Conservation (phyloP, 2,329 filamentous ascomycete genomes). For the Xylaria sp. region DNA sequence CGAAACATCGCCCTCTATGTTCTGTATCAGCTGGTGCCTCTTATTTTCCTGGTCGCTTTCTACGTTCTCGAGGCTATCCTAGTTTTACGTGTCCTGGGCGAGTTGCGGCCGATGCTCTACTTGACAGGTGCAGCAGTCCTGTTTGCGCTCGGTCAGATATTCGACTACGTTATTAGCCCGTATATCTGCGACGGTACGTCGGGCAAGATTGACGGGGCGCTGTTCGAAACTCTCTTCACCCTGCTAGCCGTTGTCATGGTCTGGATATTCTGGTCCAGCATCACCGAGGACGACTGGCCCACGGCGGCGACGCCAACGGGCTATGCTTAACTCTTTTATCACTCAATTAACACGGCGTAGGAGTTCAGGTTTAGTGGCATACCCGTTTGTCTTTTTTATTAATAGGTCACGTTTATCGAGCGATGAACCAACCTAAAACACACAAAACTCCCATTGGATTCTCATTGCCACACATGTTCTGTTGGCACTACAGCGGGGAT, state of each 20-base stretch:
- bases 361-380: conserved; percentile 49
- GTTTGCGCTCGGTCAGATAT: conserved; percentile 93
- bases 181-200: conserved; percentile 86
- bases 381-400: conserved; percentile 48
- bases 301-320: conserved; percentile 53
- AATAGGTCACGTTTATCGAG: conserved; percentile 35
- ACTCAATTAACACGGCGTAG: conserved; percentile 46
- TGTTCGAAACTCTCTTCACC: conserved; percentile 95
- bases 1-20: conserved; percentile 90
- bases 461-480: conserved; percentile 36
- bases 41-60: conserved; percentile 89
- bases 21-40: conserved; percentile 87
- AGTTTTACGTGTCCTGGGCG: conserved; percentile 86
- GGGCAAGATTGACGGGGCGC: conserved; percentile 89
- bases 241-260: conserved; percentile 82
- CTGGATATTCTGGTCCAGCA: conserved; percentile 98
- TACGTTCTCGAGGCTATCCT: conserved; percentile 85
- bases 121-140: conserved; percentile 77
- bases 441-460: conserved; percentile 35
- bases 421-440: conserved; percentile 19
- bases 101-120: conserved; percentile 92
- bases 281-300: conserved; percentile 98
- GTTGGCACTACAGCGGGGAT: conserved; percentile 20
- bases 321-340: conserved; percentile 51
- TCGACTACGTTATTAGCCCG: conserved; percentile 92